Evolutionary conservation across 345 rosid species (phyloP), one percentile per base, ranked within the genome.

Genomic region (Ailanthus altissimus): DNA sequence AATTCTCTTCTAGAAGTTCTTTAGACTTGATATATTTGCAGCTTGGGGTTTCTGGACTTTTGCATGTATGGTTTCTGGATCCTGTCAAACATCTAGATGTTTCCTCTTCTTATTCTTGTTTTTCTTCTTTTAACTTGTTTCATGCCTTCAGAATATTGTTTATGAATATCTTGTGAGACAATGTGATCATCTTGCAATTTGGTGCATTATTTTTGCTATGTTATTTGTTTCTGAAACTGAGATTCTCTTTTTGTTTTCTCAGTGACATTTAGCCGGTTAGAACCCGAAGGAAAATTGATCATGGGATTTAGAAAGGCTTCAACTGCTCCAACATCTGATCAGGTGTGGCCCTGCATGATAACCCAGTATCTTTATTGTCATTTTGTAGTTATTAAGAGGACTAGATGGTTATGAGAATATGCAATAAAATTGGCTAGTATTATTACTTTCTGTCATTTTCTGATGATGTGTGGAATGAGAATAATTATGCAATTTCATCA

Each of bases 221-320:
- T 67, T 26, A 78, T 70, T 47, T 77, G 75, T 46, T 57, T 61
- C 38, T 79, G 75, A 32, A 59, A 76, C 84, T 86, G 78, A 81
- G 73, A 80, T 70, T 77, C 77, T 57, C 23, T 76, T 79, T n/a
- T 25, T 83, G 47, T 82, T 83, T 81, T 69, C 66, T 60, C 88
- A 96, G 99, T 96, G 68, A 91, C 97, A 51, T 96, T 96, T 82
- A 93, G 94, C 83, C 90, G 99, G 64, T 73, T 89, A 74, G 99
- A 93, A 81, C 99, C 99, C 25, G 94, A 91, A 86, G 94, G 97
- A 80, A 96, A 92, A 82, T 81, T 96, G 82, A 86, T 96, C 67
- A 92, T 96, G 97, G 99, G 97, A 79, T 93, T 86, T 84, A 91
- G 98, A 81, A 96, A 96, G 89, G 94, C 98, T 47, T 79, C 93